Evolutionary conservation across 148 eudicot genomes (phyloP).

Genomic region (Dysphania ambrosioides): DNA sequence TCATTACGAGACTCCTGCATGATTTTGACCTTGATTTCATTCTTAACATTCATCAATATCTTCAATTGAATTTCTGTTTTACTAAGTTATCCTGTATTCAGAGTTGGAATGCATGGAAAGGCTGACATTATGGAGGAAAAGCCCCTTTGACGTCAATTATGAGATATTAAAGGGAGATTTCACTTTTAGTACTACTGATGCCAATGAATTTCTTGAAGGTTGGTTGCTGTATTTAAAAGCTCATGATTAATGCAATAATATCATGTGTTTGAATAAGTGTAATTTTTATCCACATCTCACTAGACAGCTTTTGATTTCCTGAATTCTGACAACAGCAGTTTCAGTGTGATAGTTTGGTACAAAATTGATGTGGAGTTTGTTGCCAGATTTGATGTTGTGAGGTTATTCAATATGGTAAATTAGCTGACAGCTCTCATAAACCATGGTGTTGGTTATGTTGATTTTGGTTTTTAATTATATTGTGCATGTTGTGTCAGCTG

Average conservation of each 20-base stretch:
- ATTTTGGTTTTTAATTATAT: background rate
- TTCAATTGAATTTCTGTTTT: background rate
- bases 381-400: too few species aligned
- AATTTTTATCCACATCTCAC: background rate
- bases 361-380: constrained; percentile 41
- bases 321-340: constrained; percentile 47
- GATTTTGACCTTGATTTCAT: background rate
- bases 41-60: background rate
- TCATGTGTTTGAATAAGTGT: background rate
- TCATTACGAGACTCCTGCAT: background rate
- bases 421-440: background rate
- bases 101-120: constrained; percentile 55
- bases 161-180: constrained; percentile 52
- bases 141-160: constrained; percentile 64
- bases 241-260: too few species aligned
- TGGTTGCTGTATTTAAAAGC: constrained; percentile 1
- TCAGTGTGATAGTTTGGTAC: constrained; percentile 69
- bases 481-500: background rate
- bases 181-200: constrained; percentile 34
- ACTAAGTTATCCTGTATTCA: constrained; percentile 21
- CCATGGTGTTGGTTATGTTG: background rate
- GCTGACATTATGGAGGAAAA: constrained; percentile 66
- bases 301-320: constrained; percentile 72
- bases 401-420: constrained; percentile 80
- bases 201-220: constrained; percentile 64